Evolutionary conservation across 139 green algal genomes (phyloP).

Genomic region (Chlorella sp.): DNA sequence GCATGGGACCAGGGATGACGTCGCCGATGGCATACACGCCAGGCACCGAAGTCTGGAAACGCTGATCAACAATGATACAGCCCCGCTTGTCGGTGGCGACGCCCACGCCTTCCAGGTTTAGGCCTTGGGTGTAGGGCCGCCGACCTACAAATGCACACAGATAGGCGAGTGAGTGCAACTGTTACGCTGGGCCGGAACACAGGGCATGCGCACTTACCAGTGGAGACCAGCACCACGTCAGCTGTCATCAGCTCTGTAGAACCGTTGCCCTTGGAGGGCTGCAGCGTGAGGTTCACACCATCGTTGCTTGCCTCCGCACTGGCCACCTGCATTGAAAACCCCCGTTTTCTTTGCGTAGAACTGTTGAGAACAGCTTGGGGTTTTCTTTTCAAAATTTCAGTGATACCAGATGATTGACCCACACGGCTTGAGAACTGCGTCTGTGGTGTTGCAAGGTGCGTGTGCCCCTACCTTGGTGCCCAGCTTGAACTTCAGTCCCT

Average conservation of each 20-base stretch:
- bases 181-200: background rate
- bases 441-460: too few species aligned
- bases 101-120: slow-evolving; percentile 91
- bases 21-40: slow-evolving; percentile 95
- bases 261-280: slow-evolving; percentile 71
- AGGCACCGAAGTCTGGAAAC: slow-evolving; percentile 74
- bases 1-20: slow-evolving; percentile 93
- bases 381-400: too few species aligned
- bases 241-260: slow-evolving; percentile 69
- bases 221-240: slow-evolving; percentile 95
- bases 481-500: slow-evolving; percentile 98
- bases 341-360: too few species aligned
- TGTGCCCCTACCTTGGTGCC: slow-evolving; percentile 72
- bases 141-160: slow-evolving; percentile 58
- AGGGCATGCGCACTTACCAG: slow-evolving; percentile 49
- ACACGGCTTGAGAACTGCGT: background rate
- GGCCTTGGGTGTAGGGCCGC: slow-evolving; percentile 69
- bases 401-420: too few species aligned
- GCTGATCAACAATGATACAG: slow-evolving; percentile 78
- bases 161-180: background rate
- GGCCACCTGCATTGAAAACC: slow-evolving; percentile 53
- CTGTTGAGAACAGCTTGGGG: too few species aligned
- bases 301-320: slow-evolving; percentile 61
- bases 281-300: slow-evolving; percentile 70
- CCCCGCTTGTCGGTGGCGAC: slow-evolving; percentile 82